phyloP scores from a whole-genome alignment of 495 filamentous ascomycete species.

The Bathelium albidoporum region DNA sequence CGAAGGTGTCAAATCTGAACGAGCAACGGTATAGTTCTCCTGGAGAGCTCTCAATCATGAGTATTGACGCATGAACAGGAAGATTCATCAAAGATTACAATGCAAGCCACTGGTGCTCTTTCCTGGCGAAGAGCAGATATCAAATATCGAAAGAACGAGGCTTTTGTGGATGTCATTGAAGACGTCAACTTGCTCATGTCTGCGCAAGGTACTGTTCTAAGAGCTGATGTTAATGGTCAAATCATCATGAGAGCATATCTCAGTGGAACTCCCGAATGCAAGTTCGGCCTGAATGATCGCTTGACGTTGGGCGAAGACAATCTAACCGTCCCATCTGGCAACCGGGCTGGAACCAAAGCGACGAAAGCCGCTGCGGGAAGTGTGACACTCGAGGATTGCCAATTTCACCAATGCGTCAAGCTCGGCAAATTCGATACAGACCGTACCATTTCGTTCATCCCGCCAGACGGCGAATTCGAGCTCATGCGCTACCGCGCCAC shows the following conservation, averaged over 20 bases:
- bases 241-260: constrained; percentile 99
- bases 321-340: constrained; percentile 55
- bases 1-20: constrained; percentile 94
- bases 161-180: constrained; percentile 98
- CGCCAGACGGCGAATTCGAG: constrained; percentile 97
- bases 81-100: constrained; percentile 93
- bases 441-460: constrained; percentile 94
- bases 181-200: constrained; percentile 99
- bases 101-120: constrained; percentile 95
- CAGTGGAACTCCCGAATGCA: constrained; percentile 93
- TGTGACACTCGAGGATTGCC: constrained; percentile 94
- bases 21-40: constrained; percentile 46
- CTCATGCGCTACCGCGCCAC: constrained; percentile 99
- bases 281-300: constrained; percentile 97
- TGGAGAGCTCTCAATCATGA: neutral
- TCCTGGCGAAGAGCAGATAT: constrained; percentile 96
- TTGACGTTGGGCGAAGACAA: constrained; percentile 64
- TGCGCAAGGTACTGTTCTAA: constrained; percentile 84
- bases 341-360: constrained; percentile 64
- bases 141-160: constrained; percentile 99
- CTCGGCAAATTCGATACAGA: constrained; percentile 95
- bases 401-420: constrained; percentile 99
- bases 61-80: constrained; percentile 35
- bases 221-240: constrained; percentile 94
- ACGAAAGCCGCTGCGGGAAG: constrained; percentile 92